Conservation (phyloP, 139 green algal genomes). For the Chlorella sp. region DNA sequence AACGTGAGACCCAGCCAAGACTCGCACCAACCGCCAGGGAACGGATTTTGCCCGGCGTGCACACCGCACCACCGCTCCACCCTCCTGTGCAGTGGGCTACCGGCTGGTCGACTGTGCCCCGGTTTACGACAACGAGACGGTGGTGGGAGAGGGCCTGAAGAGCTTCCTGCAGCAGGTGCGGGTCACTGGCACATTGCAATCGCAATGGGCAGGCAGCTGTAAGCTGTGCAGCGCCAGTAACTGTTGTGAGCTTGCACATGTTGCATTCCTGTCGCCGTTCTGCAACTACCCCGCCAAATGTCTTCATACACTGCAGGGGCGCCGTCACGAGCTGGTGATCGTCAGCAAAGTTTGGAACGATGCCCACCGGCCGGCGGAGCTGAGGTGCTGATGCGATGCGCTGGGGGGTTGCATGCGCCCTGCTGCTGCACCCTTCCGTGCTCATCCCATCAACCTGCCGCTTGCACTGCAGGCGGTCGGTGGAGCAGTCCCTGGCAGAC, state of each 20-base stretch:
- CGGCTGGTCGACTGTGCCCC: conserved; percentile 83
- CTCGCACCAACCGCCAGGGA: too few species aligned
- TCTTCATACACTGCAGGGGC: conserved; percentile 15
- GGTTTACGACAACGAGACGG: conserved; percentile 72
- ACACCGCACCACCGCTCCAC: neutral
- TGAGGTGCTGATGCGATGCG: too few species aligned
- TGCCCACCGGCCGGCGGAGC: conserved; percentile 60
- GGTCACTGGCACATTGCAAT: too few species aligned
- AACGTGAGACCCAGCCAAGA: conserved; percentile 11
- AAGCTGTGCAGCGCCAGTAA: too few species aligned
- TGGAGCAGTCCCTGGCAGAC: conserved; percentile 67
- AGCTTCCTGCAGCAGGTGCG: conserved; percentile 53
- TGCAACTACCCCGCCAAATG: too few species aligned
- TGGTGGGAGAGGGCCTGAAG: conserved; percentile 73
- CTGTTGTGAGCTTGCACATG: too few species aligned
- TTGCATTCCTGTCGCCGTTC: too few species aligned
- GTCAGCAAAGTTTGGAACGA: conserved; percentile 86
- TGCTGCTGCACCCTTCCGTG: neutral
- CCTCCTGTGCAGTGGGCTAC: conserved; percentile 62
- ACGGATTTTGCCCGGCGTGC: too few species aligned
- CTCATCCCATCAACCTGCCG: too few species aligned
- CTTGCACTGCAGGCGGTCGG: conserved; percentile 55
- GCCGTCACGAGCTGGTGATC: conserved; percentile 81
- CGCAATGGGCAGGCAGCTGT: too few species aligned
- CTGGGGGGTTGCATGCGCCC: too few species aligned